Base-by-base conservation (phyloP, 1,284 basidiomycete species). In the Waitea zeae region DNA sequence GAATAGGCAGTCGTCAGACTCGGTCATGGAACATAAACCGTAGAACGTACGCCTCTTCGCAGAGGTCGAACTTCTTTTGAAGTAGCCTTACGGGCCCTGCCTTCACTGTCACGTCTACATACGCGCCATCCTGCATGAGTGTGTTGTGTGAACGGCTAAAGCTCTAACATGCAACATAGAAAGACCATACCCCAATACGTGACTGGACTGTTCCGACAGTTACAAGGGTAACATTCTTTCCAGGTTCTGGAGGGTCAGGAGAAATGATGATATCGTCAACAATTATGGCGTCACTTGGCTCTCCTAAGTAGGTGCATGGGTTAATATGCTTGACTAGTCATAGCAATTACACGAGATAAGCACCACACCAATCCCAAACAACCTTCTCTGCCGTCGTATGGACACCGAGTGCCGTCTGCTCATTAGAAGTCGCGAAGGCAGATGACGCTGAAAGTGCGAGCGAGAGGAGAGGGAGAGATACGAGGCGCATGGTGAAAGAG, bases 81-180 rank as follows among this genome's bases (percentile, higher is more conserved):
- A 95, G 56, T 7, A 95, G 51, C 61, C 87, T 90, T 53, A 95
- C 73, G 12, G 82, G 57, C 19, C 90, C 90, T 27, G 95, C 64
- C 55, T 93, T 95, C 40, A 95, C 89, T 1, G 59, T 58, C 2
- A 95, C 87, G 44, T 90, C 73, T 7, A 80, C 89, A 46, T 72
- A 82, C 20, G 90, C 82, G n/a, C 90, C 90, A 6, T 89, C 78
- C 88, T 93, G n/a, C 6, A 11, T 20, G 20, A 32, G 15, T 29
- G 1, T 29, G 27, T 43, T 30, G 20, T 17, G 6, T 9, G 19
- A n/a, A 15, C 11, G 12, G 29, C 18, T 14, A 27, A 9, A 13
- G 29, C 3, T 38, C 32, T 13, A 28, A 12, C 26, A 19, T 20
- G 20, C 19, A n/a, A n/a, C n/a, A n/a, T n/a, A n/a, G n/a, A n/a